Evolutionary conservation across 2,329 filamentous ascomycete species (phyloP).

Genomic region (Ceratocystiopsis minuta): DNA sequence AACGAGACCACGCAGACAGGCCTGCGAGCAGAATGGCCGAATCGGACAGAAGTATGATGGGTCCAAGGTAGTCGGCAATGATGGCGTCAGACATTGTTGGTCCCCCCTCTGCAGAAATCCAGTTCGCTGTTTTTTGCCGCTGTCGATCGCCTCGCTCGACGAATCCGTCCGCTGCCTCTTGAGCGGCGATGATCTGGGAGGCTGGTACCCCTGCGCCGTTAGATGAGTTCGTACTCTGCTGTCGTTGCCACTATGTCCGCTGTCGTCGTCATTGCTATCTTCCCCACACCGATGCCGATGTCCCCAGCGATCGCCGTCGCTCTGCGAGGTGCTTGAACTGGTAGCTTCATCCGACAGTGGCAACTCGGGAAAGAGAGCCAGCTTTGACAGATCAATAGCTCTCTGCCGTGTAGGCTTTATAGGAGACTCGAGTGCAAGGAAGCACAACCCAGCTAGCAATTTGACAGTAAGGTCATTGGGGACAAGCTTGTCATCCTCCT

Average conservation of each 20-base stretch:
- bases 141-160: neutral
- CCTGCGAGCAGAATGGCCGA: conserved; percentile 2
- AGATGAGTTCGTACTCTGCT: neutral
- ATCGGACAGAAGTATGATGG: conserved; percentile 5
- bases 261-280: neutral
- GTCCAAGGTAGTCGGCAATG: neutral
- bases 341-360: neutral
- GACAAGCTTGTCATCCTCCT: neutral
- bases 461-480: neutral
- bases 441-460: neutral
- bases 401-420: neutral
- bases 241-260: neutral
- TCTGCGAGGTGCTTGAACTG: neutral
- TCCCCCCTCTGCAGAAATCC: neutral
- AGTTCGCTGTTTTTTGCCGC: neutral
- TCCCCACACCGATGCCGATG: neutral
- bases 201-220: neutral
- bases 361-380: conserved; percentile 1
- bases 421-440: conserved; percentile 2
- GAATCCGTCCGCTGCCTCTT: conserved; percentile 2
- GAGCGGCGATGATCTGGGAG: neutral
- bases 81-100: neutral
- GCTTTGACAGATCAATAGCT: neutral
- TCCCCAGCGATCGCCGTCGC: neutral
- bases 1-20: neutral